Base-by-base conservation (phyloP, 768 basidiomycete genomes). In the Xerocomellus chrysenteron region DNA sequence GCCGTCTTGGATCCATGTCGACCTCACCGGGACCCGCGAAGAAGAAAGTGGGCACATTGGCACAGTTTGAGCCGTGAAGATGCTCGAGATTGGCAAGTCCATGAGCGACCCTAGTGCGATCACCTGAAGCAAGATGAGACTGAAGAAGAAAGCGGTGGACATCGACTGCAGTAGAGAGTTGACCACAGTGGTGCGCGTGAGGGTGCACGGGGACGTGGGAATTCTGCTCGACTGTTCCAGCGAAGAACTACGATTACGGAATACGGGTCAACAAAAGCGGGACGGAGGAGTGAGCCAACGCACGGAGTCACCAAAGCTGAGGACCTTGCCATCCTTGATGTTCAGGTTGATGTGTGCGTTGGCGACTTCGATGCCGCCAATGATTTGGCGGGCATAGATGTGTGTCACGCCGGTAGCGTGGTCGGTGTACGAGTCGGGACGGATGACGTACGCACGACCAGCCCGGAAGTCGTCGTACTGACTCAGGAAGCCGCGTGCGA, bases 281-380 rank as follows among this genome's bases (percentile, higher is more conserved):
- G 43, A 51, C 60, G 36, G 36, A 46, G 4, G 5, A 28, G 26
- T 1, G 35, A 39, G 12, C 1, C 55, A 17, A 79, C 87, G 58
- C 63, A 92, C 91, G 60, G 92, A 94, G 68, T 88, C 89, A 44
- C 94, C 94, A 64, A 87, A 92, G 1, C 92, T 94, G 46, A 98
- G 67, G 19, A 98, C 82, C 63, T 81, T 74, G 43, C 92, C 94
- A 52, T 90, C 82, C 73, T 87, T 87, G 72, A 98, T 78, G 76
- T 98, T 97, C 68, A 99, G 74, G 71, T 98, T 98, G 77, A 97
- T 83, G 73, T 97, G 89, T 30, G 90, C 92, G 65, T 97, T 92
- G 12, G 82, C 80, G 16, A 99, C 92, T 67, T 96, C 92, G 44
- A 96, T 76, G 14, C 92, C 94, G 55, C 90, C 86, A 65, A 94